Percentiles rank a stretch among this genome's conserved stretches.
These are phyloP conservation scores for Phytophthora nicotianae DNA, from an alignment of 352 stramenopile genomes.

Conservation along the genomic window DNA sequence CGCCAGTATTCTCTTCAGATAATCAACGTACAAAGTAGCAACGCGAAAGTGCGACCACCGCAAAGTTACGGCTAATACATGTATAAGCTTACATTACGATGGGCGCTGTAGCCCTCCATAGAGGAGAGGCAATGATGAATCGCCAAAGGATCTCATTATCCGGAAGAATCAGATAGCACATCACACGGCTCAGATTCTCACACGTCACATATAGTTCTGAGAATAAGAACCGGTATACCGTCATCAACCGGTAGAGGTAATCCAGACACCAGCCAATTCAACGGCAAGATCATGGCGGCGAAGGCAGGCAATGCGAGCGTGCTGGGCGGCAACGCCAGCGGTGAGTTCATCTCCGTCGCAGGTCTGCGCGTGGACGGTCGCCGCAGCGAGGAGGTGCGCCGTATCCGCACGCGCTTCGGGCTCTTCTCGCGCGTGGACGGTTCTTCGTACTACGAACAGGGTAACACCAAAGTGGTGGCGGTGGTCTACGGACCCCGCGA, in stretches of 20 bases:
- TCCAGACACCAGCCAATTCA: constrained; percentile 24
- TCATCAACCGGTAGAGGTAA: not conserved
- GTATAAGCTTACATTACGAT: too few relatives aligned
- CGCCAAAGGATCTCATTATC: too few relatives aligned
- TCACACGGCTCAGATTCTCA: not conserved
- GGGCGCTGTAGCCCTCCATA: not conserved
- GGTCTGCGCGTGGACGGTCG: constrained; percentile 86
- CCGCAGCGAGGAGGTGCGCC: constrained; percentile 83
- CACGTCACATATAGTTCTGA: constrained; percentile 3
- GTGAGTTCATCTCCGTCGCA: constrained; percentile 86
- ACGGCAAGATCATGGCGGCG: constrained; percentile 45
- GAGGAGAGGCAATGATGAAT: not conserved
- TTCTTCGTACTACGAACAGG: constrained; percentile 88
- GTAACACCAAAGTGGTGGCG: constrained; percentile 90
- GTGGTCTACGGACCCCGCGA: constrained; percentile 89
- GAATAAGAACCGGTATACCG: not conserved
- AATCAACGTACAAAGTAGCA: not conserved
- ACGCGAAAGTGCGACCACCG: not conserved
- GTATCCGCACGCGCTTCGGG: constrained; percentile 82
- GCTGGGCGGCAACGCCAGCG: constrained; percentile 53
- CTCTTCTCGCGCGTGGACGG: constrained; percentile 88
- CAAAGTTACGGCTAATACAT: not conserved
- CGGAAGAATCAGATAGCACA: not conserved
- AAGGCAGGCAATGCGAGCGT: constrained; percentile 67
- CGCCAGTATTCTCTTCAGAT: not conserved